Evolutionary conservation across 2,329 filamentous ascomycete genomes (phyloP).

Genomic region (Venturia asperata): DNA sequence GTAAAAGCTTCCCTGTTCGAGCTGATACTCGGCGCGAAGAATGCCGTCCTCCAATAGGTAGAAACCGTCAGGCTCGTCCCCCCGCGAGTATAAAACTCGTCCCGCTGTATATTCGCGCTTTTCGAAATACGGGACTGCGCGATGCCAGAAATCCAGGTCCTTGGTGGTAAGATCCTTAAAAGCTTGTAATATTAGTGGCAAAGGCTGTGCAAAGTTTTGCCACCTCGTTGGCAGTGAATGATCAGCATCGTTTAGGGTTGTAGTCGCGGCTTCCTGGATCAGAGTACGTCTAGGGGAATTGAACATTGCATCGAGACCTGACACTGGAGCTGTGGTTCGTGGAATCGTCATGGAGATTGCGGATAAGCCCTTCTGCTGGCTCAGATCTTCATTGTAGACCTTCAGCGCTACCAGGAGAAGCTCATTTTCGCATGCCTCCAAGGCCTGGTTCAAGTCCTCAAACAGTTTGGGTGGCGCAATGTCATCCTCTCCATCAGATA

Average conservation of each 20-base stretch:
- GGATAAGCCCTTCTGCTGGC: constrained; percentile 32
- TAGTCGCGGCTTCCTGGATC: constrained; percentile 69
- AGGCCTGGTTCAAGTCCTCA: constrained; percentile 81
- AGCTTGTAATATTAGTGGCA: constrained; percentile 88
- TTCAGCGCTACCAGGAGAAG: constrained; percentile 71
- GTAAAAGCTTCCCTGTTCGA: constrained; percentile 80
- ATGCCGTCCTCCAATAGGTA: constrained; percentile 88
- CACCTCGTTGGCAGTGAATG: constrained; percentile 56
- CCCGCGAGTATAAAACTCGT: constrained; percentile 68
- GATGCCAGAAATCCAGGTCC: constrained; percentile 95
- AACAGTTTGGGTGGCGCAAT: constrained; percentile 56
- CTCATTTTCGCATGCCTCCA: constrained; percentile 94
- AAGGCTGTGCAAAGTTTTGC: constrained; percentile 80
- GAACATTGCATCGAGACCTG: constrained; percentile 12
- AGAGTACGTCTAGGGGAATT: constrained; percentile 76
- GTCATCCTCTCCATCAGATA: constrained; percentile 58
- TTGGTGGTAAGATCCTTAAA: constrained; percentile 80
- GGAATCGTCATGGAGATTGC: constrained; percentile 17
- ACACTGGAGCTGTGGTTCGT: neutral
- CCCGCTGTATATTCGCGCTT: constrained; percentile 61
- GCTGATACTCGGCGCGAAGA: constrained; percentile 79
- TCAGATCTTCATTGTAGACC: constrained; percentile 56
- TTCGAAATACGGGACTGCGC: constrained; percentile 66
- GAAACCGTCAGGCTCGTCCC: constrained; percentile 70
- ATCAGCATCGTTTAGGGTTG: constrained; percentile 63